Conservation (phyloP, 2,329 filamentous ascomycete genomes). For the Calcarisporium arbuscula region DNA sequence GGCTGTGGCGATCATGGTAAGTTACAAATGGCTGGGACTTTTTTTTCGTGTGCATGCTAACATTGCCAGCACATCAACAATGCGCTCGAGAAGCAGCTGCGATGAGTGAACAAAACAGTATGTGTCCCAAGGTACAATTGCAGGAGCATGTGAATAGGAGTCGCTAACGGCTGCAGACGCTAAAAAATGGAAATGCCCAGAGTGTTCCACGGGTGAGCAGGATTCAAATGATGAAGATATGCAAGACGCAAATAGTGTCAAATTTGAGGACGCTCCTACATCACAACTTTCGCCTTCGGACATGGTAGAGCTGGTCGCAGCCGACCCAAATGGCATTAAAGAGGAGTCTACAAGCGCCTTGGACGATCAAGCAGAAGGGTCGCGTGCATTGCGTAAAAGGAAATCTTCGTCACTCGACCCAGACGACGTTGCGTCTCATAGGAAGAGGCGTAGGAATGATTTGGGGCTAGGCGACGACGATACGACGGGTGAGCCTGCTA, state of each 20-base stretch:
- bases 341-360: slow-evolving; percentile 68
- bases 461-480: slow-evolving; percentile 28
- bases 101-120: slow-evolving; percentile 27
- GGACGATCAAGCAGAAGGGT: slow-evolving; percentile 69
- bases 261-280: slow-evolving; percentile 12
- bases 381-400: slow-evolving; percentile 73
- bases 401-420: slow-evolving; percentile 68
- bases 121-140: slow-evolving; percentile 8
- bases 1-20: slow-evolving; percentile 78
- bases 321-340: slow-evolving; percentile 12
- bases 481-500: slow-evolving; percentile 20
- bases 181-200: slow-evolving; percentile 45
- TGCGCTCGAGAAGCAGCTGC: slow-evolving; percentile 66
- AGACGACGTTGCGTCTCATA: slow-evolving; percentile 47
- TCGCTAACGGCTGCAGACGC: slow-evolving; percentile 28
- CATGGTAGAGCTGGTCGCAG: too few relatives aligned
- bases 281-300: slow-evolving; percentile 24
- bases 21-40: slow-evolving; percentile 26
- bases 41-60: slow-evolving; percentile 24
- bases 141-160: neutral
- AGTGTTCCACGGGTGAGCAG: slow-evolving; percentile 33
- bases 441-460: slow-evolving; percentile 48
- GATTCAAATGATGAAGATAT: slow-evolving; percentile 22
- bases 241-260: slow-evolving; percentile 17
- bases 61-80: slow-evolving; percentile 73